Conservation (phyloP, 345 rosid genomes). For the Fremontodendron californicum region DNA sequence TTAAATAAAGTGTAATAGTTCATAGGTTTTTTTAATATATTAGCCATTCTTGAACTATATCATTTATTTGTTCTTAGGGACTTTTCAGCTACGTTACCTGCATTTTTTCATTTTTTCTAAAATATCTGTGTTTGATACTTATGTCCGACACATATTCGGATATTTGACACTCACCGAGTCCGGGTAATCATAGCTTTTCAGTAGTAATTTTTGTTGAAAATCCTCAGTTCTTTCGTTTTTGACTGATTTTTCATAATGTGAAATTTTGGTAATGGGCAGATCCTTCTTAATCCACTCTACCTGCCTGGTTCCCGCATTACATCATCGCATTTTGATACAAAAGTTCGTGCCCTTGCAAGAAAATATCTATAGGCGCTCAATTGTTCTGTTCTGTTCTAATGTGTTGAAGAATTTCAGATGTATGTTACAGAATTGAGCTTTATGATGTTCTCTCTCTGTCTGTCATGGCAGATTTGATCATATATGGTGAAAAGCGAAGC, state of each 20-base stretch:
- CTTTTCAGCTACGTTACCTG: too few relatives aligned
- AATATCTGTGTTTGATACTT: too few relatives aligned
- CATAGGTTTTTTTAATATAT: too few relatives aligned
- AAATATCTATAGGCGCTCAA: conserved; percentile 55
- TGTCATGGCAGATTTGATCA: background rate
- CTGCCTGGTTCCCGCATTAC: conserved; percentile 88
- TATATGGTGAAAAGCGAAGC: background rate
- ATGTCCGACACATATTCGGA: too few relatives aligned
- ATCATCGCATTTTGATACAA: conserved; percentile 89
- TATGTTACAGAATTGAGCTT: background rate
- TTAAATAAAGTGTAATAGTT: too few relatives aligned
- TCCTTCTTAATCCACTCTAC: conserved; percentile 84
- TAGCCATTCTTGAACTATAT: too few relatives aligned
- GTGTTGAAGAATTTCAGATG: background rate
- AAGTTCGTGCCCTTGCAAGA: conserved; percentile 92
- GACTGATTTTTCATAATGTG: background rate
- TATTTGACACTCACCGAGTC: too few relatives aligned
- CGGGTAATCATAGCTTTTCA: too few relatives aligned
- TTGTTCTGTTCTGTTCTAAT: too few relatives aligned
- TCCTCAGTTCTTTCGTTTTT: background rate
- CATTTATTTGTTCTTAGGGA: too few relatives aligned
- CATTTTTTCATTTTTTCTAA: too few relatives aligned
- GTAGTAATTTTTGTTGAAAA: background rate
- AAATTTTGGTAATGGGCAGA: conserved; percentile 40
- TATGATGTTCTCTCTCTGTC: background rate